These are phyloP conservation scores for Candida glucosophila DNA, from an alignment of 1,139 yeast genomes.

Conservation along the genomic window DNA sequence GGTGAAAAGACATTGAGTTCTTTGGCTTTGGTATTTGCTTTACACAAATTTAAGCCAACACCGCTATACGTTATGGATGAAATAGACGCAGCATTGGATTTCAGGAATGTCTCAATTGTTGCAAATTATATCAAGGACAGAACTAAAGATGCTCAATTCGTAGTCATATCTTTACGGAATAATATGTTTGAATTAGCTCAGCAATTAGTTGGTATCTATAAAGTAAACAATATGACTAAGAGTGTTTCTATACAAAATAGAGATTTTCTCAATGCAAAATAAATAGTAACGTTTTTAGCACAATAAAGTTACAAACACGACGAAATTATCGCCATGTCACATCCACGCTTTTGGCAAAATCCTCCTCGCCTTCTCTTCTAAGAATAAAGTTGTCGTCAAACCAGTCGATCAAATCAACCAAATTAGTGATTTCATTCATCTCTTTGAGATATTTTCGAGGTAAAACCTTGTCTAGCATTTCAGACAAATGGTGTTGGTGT, in stretches of 20 bases:
- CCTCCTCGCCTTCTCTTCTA: slow-evolving; percentile 56
- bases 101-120: slow-evolving; percentile 92
- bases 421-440: slow-evolving; percentile 51
- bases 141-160: slow-evolving; percentile 92
- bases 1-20: slow-evolving; percentile 97
- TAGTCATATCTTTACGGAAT: slow-evolving; percentile 89
- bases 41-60: slow-evolving; percentile 93
- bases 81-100: slow-evolving; percentile 97
- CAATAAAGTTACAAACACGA: no score
- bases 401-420: slow-evolving; percentile 72
- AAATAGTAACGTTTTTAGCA: no score
- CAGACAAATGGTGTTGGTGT: slow-evolving; percentile 78
- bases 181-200: slow-evolving; percentile 97
- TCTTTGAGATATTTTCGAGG: slow-evolving; percentile 47
- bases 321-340: slow-evolving; percentile 57
- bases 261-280: slow-evolving; percentile 26
- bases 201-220: slow-evolving; percentile 91
- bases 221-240: slow-evolving; percentile 82
- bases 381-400: slow-evolving; percentile 63
- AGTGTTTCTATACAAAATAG: slow-evolving; percentile 71
- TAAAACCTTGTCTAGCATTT: slow-evolving; percentile 67
- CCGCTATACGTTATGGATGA: slow-evolving; percentile 99
- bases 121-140: slow-evolving; percentile 95
- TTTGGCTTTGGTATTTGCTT: slow-evolving; percentile 89
- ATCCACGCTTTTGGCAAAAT: slow-evolving; percentile 53